Percentiles rank a stretch among this genome's conserved stretches.
phyloP scores from a whole-genome alignment of 257 asterid genomes.

The Nicotiana benthamiana region DNA sequence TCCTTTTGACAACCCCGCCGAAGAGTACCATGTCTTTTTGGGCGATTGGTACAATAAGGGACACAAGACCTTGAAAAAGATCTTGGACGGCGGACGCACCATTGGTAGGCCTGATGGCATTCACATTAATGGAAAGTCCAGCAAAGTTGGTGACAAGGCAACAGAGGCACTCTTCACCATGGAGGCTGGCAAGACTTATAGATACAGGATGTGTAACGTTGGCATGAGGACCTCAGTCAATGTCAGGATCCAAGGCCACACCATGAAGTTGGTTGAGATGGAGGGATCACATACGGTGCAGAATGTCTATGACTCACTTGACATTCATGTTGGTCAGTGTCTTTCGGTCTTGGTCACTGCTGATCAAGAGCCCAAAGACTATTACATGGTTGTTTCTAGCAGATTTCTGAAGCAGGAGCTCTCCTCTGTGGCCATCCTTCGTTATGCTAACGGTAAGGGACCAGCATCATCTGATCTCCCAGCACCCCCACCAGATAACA shows the following conservation, averaged over 20 bases:
- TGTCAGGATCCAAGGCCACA: conserved; percentile 39
- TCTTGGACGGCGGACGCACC: conserved; percentile 29
- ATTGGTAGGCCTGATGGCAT: conserved; percentile 41
- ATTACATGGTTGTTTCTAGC: conserved; percentile 36
- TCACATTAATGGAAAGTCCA: conserved; percentile 34
- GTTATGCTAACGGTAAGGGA: conserved; percentile 29
- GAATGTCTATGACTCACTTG: conserved; percentile 34
- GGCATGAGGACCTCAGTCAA: conserved; percentile 41
- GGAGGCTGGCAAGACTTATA: conserved; percentile 42
- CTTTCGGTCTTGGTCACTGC: conserved; percentile 39
- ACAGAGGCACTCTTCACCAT: conserved; percentile 29
- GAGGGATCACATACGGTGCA: conserved; percentile 54
- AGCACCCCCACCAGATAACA: conserved; percentile 3
- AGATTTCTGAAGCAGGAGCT: conserved; percentile 19
- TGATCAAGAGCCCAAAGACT: conserved; percentile 36
- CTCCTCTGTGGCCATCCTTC: conserved; percentile 20
- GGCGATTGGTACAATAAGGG: conserved; percentile 58
- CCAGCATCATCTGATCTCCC: conserved; percentile 32
- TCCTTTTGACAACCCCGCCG: conserved; percentile 34
- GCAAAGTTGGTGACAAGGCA: conserved; percentile 19
- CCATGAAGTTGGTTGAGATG: conserved; percentile 35
- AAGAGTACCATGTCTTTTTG: conserved; percentile 27
- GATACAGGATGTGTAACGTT: conserved; percentile 40
- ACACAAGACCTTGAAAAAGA: conserved; percentile 29
- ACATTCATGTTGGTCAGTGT: conserved; percentile 48